Conservation (phyloP, 768 basidiomycete species). For the Rubroboletus satanas region DNA sequence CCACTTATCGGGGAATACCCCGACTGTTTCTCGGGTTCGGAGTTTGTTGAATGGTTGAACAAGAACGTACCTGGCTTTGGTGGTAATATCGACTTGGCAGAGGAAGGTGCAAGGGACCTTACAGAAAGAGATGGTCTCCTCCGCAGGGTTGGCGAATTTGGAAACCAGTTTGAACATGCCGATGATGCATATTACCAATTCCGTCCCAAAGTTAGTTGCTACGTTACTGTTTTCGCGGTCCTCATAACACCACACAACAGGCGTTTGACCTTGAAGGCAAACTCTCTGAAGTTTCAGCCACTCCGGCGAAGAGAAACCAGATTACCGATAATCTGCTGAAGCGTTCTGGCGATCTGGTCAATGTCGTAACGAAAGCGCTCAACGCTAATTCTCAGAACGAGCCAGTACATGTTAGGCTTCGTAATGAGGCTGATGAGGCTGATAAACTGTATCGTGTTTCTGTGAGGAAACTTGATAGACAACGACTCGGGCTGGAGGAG, state of each 20-base stretch:
- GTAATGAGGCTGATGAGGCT: conserved; percentile 77
- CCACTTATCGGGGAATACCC: conserved; percentile 81
- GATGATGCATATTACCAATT: conserved; percentile 86
- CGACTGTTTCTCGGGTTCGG: conserved; percentile 85
- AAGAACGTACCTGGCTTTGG: conserved; percentile 74
- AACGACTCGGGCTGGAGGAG: conserved; percentile 83
- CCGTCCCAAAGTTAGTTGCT: conserved; percentile 59
- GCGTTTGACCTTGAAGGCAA: conserved; percentile 31
- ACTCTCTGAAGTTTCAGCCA: conserved; percentile 17
- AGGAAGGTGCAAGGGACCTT: conserved; percentile 59
- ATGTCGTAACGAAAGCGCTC: conserved; percentile 69
- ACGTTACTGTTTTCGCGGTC: conserved; percentile 18
- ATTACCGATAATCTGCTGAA: conserved; percentile 59
- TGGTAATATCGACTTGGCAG: conserved; percentile 73
- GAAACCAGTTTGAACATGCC: conserved; percentile 73
- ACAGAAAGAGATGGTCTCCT: conserved; percentile 53
- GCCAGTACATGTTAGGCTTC: conserved; percentile 63
- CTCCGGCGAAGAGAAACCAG: conserved; percentile 30
- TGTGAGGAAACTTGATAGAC: conserved; percentile 79
- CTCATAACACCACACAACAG: conserved; percentile 17
- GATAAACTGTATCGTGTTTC: conserved; percentile 76
- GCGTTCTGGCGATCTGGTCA: conserved; percentile 65
- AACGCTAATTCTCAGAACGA: conserved; percentile 47
- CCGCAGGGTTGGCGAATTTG: conserved; percentile 76
- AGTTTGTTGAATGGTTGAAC: conserved; percentile 82